A percentile compares a stretch with the other conserved stretches of the same genome.
phyloP scores from a whole-genome alignment of 768 basidiomycete species.

The Xerocomellus dryophilus region DNA sequence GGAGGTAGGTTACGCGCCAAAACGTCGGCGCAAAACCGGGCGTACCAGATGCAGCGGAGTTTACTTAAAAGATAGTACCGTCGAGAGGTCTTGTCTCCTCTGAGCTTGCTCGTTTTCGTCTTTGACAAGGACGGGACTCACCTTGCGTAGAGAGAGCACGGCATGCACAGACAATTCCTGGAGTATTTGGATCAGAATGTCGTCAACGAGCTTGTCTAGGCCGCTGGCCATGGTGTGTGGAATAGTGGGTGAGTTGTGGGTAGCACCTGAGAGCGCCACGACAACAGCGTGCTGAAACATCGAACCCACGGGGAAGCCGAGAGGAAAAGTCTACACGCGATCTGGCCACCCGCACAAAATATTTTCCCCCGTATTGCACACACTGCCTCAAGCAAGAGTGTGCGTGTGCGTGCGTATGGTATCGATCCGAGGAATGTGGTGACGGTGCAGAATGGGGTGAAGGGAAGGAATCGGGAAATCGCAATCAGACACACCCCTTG shows the following conservation, averaged over 20 bases:
- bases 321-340: neutral
- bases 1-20: slow-evolving; percentile 19
- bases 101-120: neutral
- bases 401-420: neutral
- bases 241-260: neutral
- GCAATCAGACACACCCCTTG: neutral
- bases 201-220: slow-evolving; percentile 28
- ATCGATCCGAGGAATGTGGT: neutral
- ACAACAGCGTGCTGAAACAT: neutral
- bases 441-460: neutral
- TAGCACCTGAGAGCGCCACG: slow-evolving; percentile 2
- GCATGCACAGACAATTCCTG: slow-evolving; percentile 11
- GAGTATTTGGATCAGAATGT: slow-evolving; percentile 24
- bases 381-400: neutral
- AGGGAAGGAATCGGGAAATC: neutral
- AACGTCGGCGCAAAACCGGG: slow-evolving; percentile 23
- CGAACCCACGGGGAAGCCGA: neutral
- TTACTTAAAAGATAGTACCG: slow-evolving; percentile 28
- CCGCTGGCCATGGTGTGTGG: slow-evolving; percentile 1
- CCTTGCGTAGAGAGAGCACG: slow-evolving; percentile 23
- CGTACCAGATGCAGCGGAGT: slow-evolving; percentile 24
- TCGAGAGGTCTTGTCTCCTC: slow-evolving; percentile 22
- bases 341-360: neutral
- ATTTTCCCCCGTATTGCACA: neutral
- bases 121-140: slow-evolving; percentile 4